These are phyloP conservation scores for Candida dajiaensis DNA, from an alignment of 805 yeast genomes.

Conservation along the genomic window DNA sequence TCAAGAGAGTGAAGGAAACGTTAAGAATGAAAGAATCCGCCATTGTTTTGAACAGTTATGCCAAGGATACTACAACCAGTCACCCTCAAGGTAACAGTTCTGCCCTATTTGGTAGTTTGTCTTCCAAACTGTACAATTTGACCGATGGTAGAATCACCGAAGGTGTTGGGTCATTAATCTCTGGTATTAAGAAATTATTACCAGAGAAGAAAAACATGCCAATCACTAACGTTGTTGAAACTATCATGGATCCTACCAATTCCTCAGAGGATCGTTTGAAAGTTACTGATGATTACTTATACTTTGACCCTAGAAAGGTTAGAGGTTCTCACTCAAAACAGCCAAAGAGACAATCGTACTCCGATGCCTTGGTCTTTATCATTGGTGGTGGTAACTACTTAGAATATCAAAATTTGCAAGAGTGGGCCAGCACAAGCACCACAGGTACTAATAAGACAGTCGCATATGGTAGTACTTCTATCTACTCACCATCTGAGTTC, in stretches of 20 bases:
- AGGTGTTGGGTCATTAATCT: slow-evolving; percentile 83
- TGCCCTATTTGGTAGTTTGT: slow-evolving; percentile 65
- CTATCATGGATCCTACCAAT: slow-evolving; percentile 77
- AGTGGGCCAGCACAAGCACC: slow-evolving; percentile 53
- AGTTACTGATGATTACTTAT: slow-evolving; percentile 83
- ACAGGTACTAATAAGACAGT: slow-evolving; percentile 46
- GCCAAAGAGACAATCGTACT: slow-evolving; percentile 77
- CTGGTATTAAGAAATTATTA: slow-evolving; percentile 79
- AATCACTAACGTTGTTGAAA: slow-evolving; percentile 83
- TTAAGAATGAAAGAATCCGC: slow-evolving; percentile 46
- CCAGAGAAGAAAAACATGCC: slow-evolving; percentile 89
- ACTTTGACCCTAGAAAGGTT: slow-evolving; percentile 79
- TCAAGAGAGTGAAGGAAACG: slow-evolving; percentile 76
- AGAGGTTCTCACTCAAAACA: slow-evolving; percentile 88
- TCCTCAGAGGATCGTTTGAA: slow-evolving; percentile 59
- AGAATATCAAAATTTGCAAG: slow-evolving; percentile 91
- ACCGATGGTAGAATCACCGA: slow-evolving; percentile 79
- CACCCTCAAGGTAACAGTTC: slow-evolving; percentile 30
- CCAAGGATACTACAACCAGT: slow-evolving; percentile 23
- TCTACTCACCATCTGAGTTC: slow-evolving; percentile 65
- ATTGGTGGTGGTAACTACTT: slow-evolving; percentile 96
- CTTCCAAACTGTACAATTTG: slow-evolving; percentile 72
- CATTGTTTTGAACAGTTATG: slow-evolving; percentile 28
- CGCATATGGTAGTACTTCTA: slow-evolving; percentile 81
- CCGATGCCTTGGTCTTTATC: slow-evolving; percentile 81